Evolutionary conservation across 2,329 filamentous ascomycete genomes (phyloP).

Genomic region (Colletotrichum scovillei): DNA sequence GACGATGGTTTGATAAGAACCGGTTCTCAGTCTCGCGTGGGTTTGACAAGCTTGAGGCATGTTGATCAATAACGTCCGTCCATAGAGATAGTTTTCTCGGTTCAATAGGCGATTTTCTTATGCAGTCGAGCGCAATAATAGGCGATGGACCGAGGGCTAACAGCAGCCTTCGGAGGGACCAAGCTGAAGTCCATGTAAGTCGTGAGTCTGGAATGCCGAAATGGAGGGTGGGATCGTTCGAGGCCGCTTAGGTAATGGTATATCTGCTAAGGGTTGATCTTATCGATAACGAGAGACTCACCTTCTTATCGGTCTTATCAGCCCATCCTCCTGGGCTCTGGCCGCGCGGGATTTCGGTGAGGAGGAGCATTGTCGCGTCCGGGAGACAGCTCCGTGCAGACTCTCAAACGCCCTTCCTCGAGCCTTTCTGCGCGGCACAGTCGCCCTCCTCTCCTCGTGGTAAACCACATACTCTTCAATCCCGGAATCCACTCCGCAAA

Average conservation of each 20-base stretch:
- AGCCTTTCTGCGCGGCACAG: neutral
- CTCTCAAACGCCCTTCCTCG: slow-evolving; percentile 20
- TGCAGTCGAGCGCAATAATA: neutral
- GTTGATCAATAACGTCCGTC: neutral
- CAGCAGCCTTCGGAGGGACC: neutral
- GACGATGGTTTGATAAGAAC: neutral
- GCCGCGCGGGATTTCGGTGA: slow-evolving; percentile 9
- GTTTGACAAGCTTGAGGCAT: slow-evolving; percentile 8
- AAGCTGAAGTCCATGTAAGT: slow-evolving; percentile 5
- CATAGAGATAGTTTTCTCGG: neutral
- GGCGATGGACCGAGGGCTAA: neutral
- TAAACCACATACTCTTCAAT: neutral
- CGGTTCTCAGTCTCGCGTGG: neutral
- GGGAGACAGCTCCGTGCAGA: slow-evolving; percentile 19
- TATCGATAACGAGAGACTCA: slow-evolving; percentile 2
- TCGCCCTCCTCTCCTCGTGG: neutral
- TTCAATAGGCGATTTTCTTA: neutral
- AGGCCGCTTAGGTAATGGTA: slow-evolving; percentile 9
- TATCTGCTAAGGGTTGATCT: no score
- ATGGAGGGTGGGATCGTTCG: neutral
- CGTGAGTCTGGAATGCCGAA: neutral
- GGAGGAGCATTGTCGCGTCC: slow-evolving; percentile 14
- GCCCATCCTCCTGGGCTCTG: neutral
- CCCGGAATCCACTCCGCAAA: neutral
- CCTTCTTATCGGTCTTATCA: neutral